Conservation (phyloP, 805 yeast genomes). For the Candida adriatica region DNA sequence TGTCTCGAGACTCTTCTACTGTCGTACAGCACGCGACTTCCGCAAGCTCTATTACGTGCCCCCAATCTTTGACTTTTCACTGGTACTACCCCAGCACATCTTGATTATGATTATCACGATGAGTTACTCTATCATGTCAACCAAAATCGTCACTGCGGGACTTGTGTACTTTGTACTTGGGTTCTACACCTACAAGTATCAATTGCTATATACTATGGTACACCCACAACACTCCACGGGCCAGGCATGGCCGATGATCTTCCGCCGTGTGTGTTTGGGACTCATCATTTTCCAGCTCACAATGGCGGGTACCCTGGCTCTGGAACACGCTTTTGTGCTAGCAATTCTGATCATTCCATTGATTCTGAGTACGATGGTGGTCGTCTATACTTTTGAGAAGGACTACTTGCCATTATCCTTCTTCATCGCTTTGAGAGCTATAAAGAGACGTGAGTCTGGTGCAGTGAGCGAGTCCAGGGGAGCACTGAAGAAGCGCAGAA, state of each 20-base stretch:
- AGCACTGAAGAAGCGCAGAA: slow-evolving; percentile 15
- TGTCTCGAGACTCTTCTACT: slow-evolving; percentile 43
- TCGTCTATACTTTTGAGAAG: slow-evolving; percentile 75
- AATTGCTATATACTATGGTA: slow-evolving; percentile 80
- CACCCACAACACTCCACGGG: slow-evolving; percentile 98
- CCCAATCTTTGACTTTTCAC: slow-evolving; percentile 87
- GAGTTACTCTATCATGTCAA: slow-evolving; percentile 84
- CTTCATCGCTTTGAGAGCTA: slow-evolving; percentile 83
- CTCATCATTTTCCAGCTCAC: slow-evolving; percentile 80
- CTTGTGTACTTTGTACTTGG: slow-evolving; percentile 79
- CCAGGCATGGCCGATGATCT: slow-evolving; percentile 88
- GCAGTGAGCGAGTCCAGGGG: not conserved
- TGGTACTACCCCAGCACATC: slow-evolving; percentile 87
- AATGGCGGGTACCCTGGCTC: slow-evolving; percentile 85
- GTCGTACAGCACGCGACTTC: slow-evolving; percentile 80
- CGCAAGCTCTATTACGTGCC: slow-evolving; percentile 67
- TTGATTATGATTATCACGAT: slow-evolving; percentile 78
- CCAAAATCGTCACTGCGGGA: slow-evolving; percentile 83
- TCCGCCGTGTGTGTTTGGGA: slow-evolving; percentile 77
- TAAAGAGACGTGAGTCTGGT: slow-evolving; percentile 21
- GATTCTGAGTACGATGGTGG: slow-evolving; percentile 58
- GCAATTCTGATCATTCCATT: slow-evolving; percentile 72
- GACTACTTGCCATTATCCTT: slow-evolving; percentile 75
- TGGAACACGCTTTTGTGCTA: slow-evolving; percentile 70
- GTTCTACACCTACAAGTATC: slow-evolving; percentile 85